Evolutionary conservation across 768 basidiomycete species (phyloP).

Genomic region (Leccinum broughii): DNA sequence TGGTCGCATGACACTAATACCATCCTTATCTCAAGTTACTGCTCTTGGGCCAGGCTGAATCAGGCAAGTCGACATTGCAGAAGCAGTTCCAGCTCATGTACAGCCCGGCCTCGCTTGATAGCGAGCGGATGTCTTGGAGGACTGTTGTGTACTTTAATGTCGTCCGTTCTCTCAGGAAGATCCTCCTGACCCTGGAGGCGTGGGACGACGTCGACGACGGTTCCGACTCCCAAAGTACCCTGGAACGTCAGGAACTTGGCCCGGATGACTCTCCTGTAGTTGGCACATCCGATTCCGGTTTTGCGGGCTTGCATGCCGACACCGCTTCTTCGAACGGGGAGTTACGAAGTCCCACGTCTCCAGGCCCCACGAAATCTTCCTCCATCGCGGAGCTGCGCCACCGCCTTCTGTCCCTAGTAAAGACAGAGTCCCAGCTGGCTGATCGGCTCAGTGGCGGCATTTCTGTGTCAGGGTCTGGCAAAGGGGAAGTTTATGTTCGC

Average conservation of each 20-base stretch:
- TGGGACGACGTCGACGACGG: constrained; percentile 65
- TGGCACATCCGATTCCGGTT: constrained; percentile 14
- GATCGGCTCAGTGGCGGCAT: constrained; percentile 76
- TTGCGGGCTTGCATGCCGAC: constrained; percentile 12
- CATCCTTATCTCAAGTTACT: constrained; percentile 46
- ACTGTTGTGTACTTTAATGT: constrained; percentile 77
- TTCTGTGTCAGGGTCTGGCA: constrained; percentile 72
- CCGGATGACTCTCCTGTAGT: constrained; percentile 25
- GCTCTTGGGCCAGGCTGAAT: constrained; percentile 79
- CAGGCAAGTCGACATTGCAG: constrained; percentile 74
- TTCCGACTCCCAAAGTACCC: constrained; percentile 37
- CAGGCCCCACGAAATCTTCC: constrained; percentile 24
- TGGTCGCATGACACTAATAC: constrained; percentile 23
- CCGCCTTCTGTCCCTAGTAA: constrained; percentile 59
- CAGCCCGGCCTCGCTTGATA: constrained; percentile 65
- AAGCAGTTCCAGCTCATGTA: constrained; percentile 85
- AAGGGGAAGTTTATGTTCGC: constrained; percentile 73
- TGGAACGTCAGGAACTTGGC: constrained; percentile 34
- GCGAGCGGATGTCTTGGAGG: constrained; percentile 70
- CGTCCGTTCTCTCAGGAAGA: constrained; percentile 68
- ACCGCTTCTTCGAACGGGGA: constrained; percentile 13
- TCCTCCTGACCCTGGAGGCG: constrained; percentile 59
- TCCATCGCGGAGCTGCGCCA: constrained; percentile 56
- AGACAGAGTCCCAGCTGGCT: constrained; percentile 62
- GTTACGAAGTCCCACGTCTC: constrained; percentile 11